Base-by-base conservation (phyloP, 1,139 yeast genomes). In the Pichia sp. region DNA sequence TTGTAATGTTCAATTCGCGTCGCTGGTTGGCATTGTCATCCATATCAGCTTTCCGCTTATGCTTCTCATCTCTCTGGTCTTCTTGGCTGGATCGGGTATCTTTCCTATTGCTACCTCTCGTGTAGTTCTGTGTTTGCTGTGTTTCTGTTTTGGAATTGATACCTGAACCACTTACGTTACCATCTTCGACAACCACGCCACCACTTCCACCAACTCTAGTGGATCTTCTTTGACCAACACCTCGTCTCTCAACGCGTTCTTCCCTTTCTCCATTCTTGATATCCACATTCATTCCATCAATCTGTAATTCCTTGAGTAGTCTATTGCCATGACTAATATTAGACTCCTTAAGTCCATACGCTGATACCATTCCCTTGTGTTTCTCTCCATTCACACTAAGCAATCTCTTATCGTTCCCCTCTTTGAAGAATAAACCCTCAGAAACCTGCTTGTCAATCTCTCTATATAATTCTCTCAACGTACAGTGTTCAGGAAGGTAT, bases 271-370 rank as follows among this genome's bases (percentile, higher is more conserved):
- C 33, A 10, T 22, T 32, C 9, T 34, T 24, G 20, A 38, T 18
- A 30, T 38, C 44, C n/a, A 36, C 40, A 24, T 23, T 36, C 35
- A 36, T 33, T 29, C 42, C 42, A 29, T 41, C 42, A 29, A 41
- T 39, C 27, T 41, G 38, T 29, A 41, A 30, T 30, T 33, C 40
- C 28, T 32, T 39, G 8, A 41, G 26, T 18, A 41, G 16, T 29
- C 44, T 18, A 25, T 34, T 41, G 11, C 36, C 28, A 3, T 19
- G 19, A 16, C 27, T 25, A 16, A 33, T 27, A 34, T 30, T 36
- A 7, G 17, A 8, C n/a, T 30, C 40, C 12, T 34, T 35, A 16
- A 35, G 28, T 18, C 44, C 44, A 30, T 35, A 38, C 13, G 31
- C 21, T 24, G 27, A 26, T 15, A 33, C 29, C 29, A 35, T 29